Evolutionary conservation across 108 stramenopile genomes (phyloP).

Genomic region (Nitzschia sp.): DNA sequence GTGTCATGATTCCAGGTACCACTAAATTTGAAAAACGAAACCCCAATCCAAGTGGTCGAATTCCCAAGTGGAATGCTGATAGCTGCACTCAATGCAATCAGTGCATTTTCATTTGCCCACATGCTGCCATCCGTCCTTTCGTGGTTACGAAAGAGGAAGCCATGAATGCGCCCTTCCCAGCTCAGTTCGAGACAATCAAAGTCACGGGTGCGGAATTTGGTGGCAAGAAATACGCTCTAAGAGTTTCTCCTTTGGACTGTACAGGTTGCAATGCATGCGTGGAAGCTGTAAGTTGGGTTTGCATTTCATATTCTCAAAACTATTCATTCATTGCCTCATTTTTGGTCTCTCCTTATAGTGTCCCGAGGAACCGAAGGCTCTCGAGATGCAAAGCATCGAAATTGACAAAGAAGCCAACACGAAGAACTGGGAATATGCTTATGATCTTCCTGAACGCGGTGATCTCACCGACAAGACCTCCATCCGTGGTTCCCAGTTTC

Average conservation of each 20-base stretch:
- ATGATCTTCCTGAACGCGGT: constrained; percentile 56
- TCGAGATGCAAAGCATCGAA: constrained; percentile 57
- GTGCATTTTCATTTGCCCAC: constrained; percentile 64
- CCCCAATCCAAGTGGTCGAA: constrained; percentile 48
- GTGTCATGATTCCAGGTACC: constrained; percentile 56
- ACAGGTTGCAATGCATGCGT: constrained; percentile 71
- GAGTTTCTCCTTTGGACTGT: constrained; percentile 61
- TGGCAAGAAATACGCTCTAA: constrained; percentile 56
- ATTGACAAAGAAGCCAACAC: constrained; percentile 33
- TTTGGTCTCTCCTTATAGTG: constrained; percentile 19
- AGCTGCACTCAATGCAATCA: constrained; percentile 68
- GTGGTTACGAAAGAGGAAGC: constrained; percentile 61
- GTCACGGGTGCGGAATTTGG: constrained; percentile 49
- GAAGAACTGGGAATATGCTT: constrained; percentile 60
- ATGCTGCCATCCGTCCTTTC: constrained; percentile 63
- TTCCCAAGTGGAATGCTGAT: constrained; percentile 51
- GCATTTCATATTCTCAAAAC: not conserved
- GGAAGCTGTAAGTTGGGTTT: constrained; percentile 32
- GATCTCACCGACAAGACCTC: constrained; percentile 52
- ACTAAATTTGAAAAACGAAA: constrained; percentile 53
- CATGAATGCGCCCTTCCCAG: constrained; percentile 45
- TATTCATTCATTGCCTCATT: not conserved
- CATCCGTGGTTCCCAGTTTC: constrained; percentile 62
- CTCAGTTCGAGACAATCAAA: constrained; percentile 44
- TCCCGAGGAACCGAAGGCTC: constrained; percentile 62